Percentiles rank a stretch among this genome's conserved stretches.
These are phyloP conservation scores for Talaromyces sp. DNA, from an alignment of 2,329 filamentous ascomycete genomes.

Conservation along the genomic window DNA sequence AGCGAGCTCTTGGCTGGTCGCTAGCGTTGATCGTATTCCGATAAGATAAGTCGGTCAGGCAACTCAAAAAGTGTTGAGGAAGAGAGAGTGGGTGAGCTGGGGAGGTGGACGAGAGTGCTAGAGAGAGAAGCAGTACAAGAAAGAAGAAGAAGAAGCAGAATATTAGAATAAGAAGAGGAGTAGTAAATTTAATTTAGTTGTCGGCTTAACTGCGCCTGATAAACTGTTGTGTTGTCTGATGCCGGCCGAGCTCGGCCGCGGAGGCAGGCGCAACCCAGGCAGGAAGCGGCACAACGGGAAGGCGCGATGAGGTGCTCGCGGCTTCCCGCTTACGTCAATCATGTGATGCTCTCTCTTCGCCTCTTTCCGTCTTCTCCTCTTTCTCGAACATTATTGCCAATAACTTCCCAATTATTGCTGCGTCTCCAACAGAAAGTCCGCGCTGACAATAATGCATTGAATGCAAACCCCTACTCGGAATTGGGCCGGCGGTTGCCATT, in stretches of 20 bases:
- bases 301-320: background rate
- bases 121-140: background rate
- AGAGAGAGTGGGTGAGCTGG: background rate
- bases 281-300: background rate
- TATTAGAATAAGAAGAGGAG: too few relatives aligned
- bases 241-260: background rate
- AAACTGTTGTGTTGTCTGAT: background rate
- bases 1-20: background rate
- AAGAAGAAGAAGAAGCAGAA: background rate
- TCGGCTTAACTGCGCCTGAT: background rate
- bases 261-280: background rate
- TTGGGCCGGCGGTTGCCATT: background rate
- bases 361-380: background rate
- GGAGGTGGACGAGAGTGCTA: background rate
- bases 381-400: background rate
- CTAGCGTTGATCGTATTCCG: background rate
- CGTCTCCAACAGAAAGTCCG: background rate
- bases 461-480: background rate
- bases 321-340: background rate
- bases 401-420: background rate
- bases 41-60: background rate
- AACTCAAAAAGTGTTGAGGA: background rate
- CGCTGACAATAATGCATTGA: too few relatives aligned
- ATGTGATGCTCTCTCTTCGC: background rate
- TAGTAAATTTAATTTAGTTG: background rate